These are phyloP conservation scores for Ustilago crameri DNA, from an alignment of 1,284 basidiomycete species.

Conservation along the genomic window DNA sequence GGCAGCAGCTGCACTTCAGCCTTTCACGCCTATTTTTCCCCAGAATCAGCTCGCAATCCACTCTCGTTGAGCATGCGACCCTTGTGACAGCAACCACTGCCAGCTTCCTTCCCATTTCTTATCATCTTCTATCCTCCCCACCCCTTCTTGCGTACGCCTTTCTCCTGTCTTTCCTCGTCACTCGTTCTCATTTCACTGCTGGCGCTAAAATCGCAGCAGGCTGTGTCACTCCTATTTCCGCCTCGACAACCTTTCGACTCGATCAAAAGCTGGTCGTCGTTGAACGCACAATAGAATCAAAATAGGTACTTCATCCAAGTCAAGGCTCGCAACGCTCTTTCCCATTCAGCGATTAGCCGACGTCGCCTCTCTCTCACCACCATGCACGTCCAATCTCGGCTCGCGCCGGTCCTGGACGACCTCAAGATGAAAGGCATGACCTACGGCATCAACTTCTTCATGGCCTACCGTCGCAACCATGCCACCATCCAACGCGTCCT, in stretches of 20 bases:
- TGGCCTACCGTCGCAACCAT: slow-evolving; percentile 61
- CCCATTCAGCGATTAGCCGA: neutral
- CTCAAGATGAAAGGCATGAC: slow-evolving; percentile 57
- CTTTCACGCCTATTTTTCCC: slow-evolving; percentile 11
- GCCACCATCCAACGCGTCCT: slow-evolving; percentile 56
- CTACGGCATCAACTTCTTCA: slow-evolving; percentile 46
- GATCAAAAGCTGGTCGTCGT: too few species aligned
- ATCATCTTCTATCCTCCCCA: neutral
- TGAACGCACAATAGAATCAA: neutral
- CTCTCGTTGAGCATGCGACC: too few species aligned
- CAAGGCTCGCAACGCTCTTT: neutral
- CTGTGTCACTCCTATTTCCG: too few species aligned
- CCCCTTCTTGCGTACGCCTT: too few species aligned
- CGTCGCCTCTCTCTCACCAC: slow-evolving; percentile 2
- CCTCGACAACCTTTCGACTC: too few species aligned
- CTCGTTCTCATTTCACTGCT: too few species aligned
- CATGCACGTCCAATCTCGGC: slow-evolving; percentile 63
- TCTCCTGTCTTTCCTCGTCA: too few species aligned
- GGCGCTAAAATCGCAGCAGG: too few species aligned
- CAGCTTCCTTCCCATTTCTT: neutral
- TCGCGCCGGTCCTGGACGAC: slow-evolving; percentile 48
- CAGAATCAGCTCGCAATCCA: neutral
- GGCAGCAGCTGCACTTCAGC: slow-evolving; percentile 2
- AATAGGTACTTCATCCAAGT: neutral
- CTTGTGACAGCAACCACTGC: too few species aligned